Conservation (phyloP, 1,284 basidiomycete genomes). For the Sphaerobolus stellatus region DNA sequence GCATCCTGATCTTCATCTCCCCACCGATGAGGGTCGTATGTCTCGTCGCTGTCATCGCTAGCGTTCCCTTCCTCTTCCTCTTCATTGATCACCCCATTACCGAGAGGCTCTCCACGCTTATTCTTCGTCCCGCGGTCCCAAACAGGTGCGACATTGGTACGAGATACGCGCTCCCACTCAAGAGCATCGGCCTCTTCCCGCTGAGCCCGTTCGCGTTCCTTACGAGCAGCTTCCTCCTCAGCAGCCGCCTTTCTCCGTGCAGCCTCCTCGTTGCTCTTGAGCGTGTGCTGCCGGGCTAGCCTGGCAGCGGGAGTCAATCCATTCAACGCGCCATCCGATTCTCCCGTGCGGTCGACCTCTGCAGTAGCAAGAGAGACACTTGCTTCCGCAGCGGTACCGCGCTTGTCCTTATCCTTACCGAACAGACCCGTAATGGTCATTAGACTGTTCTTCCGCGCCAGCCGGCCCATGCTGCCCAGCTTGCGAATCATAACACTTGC, state of each 20-base stretch:
- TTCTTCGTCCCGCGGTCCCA: conserved; percentile 12
- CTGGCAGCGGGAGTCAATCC: conserved; percentile 92
- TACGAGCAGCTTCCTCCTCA: conserved; percentile 8
- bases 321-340: conserved; percentile 57
- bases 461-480: conserved; percentile 88
- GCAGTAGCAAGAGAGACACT: conserved; percentile 83
- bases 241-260: conserved; percentile 24
- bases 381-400: conserved; percentile 65
- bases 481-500: conserved; percentile 98
- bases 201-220: conserved; percentile 29
- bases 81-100: conserved; percentile 2
- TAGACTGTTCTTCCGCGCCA: conserved; percentile 87
- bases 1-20: conserved; percentile 8
- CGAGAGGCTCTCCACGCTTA: not conserved
- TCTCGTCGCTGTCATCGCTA: conserved; percentile 8
- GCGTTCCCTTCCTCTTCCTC: conserved; percentile 7
- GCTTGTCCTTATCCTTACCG: conserved; percentile 78
- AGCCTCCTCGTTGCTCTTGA: conserved; percentile 69
- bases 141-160: not conserved
- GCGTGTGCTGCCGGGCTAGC: conserved; percentile 85
- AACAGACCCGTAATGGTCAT: conserved; percentile 93
- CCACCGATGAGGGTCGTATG: not conserved
- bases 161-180: not conserved
- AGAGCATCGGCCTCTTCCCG: conserved; percentile 17
- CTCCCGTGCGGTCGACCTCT: conserved; percentile 71